Conservation (phyloP, 768 basidiomycete species). For the Kwoniella bestiolae region DNA sequence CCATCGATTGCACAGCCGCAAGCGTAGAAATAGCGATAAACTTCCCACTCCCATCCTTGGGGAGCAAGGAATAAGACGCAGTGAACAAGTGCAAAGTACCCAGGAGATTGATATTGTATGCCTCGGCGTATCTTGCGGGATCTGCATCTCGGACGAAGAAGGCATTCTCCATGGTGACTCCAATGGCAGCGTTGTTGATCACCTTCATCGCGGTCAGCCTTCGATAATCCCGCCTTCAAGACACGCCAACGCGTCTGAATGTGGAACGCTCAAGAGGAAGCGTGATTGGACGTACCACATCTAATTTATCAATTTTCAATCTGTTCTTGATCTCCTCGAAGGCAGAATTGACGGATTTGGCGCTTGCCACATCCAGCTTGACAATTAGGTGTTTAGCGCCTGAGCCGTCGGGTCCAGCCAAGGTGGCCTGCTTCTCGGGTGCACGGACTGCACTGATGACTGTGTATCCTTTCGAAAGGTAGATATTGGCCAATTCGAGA, state of each 20-base stretch:
- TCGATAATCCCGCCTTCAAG: too few species aligned
- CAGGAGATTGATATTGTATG: background rate
- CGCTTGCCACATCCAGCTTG: background rate
- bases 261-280: background rate
- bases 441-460: background rate
- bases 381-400: background rate
- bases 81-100: background rate
- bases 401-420: background rate
- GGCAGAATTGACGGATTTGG: background rate
- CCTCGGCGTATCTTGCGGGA: background rate
- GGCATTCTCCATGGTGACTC: background rate
- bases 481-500: background rate
- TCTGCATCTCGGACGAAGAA: constrained; percentile 1
- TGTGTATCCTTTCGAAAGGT: background rate
- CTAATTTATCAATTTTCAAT: background rate
- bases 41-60: background rate
- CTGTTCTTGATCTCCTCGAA: background rate
- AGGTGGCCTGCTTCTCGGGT: background rate
- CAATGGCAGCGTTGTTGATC: constrained; percentile 1
- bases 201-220: background rate
- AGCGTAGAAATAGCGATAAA: background rate
- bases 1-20: background rate
- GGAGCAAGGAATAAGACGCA: background rate
- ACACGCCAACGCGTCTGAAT: too few species aligned
- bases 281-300: background rate